Conservation (phyloP, 2,329 filamentous ascomycete species). For the Lasiodiplodia theobromae region DNA sequence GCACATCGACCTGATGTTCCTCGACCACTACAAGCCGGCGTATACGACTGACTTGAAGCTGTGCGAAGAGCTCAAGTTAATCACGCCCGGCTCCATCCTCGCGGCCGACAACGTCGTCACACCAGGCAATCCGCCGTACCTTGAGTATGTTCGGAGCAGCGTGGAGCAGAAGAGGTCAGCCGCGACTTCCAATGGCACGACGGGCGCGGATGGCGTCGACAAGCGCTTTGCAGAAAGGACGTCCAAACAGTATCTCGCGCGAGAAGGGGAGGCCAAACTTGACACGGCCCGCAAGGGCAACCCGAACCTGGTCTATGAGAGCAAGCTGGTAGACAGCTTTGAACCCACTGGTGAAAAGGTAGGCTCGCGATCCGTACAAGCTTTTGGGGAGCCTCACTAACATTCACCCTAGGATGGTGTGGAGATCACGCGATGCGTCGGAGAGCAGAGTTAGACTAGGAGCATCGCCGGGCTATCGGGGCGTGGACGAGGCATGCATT, state of each 20-base stretch:
- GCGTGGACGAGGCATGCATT: not conserved
- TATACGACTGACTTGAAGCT: conserved; percentile 79
- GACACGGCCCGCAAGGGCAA: conserved; percentile 59
- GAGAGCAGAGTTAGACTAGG: conserved; percentile 35
- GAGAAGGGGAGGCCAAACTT: conserved; percentile 56
- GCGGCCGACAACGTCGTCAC: conserved; percentile 76
- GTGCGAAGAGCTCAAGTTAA: conserved; percentile 72
- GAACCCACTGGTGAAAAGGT: conserved; percentile 72
- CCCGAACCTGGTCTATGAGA: conserved; percentile 71
- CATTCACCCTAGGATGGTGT: conserved; percentile 63
- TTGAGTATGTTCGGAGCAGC: conserved; percentile 72
- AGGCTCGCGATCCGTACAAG: conserved; percentile 44
- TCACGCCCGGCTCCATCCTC: conserved; percentile 68
- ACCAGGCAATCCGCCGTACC: conserved; percentile 73
- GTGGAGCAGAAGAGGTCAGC: conserved; percentile 66
- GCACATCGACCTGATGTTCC: conserved; percentile 74
- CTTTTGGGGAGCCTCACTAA: conserved; percentile 26
- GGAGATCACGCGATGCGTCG: conserved; percentile 69
- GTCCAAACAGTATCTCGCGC: conserved; percentile 57
- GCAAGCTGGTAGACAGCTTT: conserved; percentile 67
- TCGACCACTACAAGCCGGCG: conserved; percentile 81
- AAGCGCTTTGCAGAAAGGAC: conserved; percentile 53
- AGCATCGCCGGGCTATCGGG: not conserved
- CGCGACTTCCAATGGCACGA: conserved; percentile 42
- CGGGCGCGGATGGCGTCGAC: conserved; percentile 43